phyloP scores from a whole-genome alignment of 257 asterid species.

The Osmanthus fragrans region DNA sequence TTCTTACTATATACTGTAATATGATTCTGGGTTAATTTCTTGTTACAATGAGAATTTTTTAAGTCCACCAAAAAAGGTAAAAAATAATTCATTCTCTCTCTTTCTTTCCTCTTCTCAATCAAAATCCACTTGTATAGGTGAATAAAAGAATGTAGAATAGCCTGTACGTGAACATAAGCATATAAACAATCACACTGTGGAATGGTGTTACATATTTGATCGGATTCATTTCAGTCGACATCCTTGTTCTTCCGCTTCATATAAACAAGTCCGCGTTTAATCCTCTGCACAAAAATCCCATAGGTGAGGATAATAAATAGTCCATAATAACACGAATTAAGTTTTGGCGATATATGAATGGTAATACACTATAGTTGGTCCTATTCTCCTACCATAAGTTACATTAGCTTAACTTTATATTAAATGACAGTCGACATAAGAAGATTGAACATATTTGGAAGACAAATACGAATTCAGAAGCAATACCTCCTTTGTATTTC shows the following conservation, averaged over 20 bases:
- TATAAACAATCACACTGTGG: neutral
- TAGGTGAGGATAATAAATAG: neutral
- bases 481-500: constrained; percentile 79
- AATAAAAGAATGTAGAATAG: constrained; percentile 34
- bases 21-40: neutral
- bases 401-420: neutral
- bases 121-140: constrained; percentile 5
- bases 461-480: neutral
- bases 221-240: constrained; percentile 52
- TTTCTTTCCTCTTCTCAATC: neutral
- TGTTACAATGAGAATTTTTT: neutral
- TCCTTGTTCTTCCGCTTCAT: constrained; percentile 80
- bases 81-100: neutral
- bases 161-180: constrained; percentile 20
- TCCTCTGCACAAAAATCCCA: constrained; percentile 57
- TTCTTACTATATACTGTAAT: constrained; percentile 4
- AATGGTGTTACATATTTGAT: neutral
- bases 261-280: constrained; percentile 60
- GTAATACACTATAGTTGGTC: neutral
- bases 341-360: neutral
- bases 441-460: neutral
- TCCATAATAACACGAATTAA: neutral
- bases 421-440: neutral
- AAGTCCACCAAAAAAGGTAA: neutral
- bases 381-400: neutral